Conservation (phyloP, 352 stramenopile genomes). For the Phytophthora idaei region DNA sequence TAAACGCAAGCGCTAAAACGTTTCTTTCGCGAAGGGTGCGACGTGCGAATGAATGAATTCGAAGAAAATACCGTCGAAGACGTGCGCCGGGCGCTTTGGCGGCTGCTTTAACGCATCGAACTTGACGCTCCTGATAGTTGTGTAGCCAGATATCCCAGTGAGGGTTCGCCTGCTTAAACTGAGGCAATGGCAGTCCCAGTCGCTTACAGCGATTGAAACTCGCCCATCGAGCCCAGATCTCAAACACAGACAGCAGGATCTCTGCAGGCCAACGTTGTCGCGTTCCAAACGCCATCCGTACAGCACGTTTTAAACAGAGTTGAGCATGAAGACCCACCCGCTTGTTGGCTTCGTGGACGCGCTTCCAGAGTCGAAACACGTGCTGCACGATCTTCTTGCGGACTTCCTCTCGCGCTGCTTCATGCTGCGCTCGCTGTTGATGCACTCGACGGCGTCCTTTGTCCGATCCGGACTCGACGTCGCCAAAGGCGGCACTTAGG, state of each 20-base stretch:
- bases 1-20: slow-evolving; percentile 18
- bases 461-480: slow-evolving; percentile 39
- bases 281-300: slow-evolving; percentile 60
- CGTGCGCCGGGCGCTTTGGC: slow-evolving; percentile 53
- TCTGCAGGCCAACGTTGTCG: slow-evolving; percentile 65
- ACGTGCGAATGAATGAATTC: slow-evolving; percentile 38
- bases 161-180: slow-evolving; percentile 49
- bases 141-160: slow-evolving; percentile 79
- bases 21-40: slow-evolving; percentile 23
- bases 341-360: slow-evolving; percentile 46
- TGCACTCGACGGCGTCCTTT: slow-evolving; percentile 33
- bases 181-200: slow-evolving; percentile 48
- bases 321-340: slow-evolving; percentile 68
- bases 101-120: slow-evolving; percentile 71
- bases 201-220: slow-evolving; percentile 61
- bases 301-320: slow-evolving; percentile 75
- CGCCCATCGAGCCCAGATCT: slow-evolving; percentile 70
- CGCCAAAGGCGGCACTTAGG: slow-evolving; percentile 60
- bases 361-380: slow-evolving; percentile 69
- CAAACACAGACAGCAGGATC: slow-evolving; percentile 65
- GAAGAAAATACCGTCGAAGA: slow-evolving; percentile 54
- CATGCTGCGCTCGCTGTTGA: slow-evolving; percentile 46
- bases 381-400: slow-evolving; percentile 75
- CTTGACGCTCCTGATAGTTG: slow-evolving; percentile 78
- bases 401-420: slow-evolving; percentile 51